Percentiles rank a stretch among this genome's conserved stretches.
phyloP scores from a whole-genome alignment of 108 stramenopile species.

The Stephanodiscus triporus region DNA sequence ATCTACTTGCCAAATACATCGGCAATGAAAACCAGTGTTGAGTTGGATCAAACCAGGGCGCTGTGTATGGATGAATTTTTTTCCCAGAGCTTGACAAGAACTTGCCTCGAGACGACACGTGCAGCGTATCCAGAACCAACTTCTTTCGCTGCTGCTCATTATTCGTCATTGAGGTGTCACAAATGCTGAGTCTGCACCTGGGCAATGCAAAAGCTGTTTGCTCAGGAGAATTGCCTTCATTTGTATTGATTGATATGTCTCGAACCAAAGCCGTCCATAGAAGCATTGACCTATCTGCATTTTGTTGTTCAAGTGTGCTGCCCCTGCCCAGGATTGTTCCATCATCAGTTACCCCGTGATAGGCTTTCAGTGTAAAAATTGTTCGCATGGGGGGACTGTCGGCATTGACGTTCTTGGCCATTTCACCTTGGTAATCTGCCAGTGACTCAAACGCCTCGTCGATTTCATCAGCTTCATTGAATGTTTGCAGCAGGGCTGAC shows the following conservation, averaged over 20 bases:
- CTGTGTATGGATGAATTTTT: conserved; percentile 5
- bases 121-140: conserved; percentile 23
- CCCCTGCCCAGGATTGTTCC: conserved; percentile 18
- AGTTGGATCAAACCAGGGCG: conserved; percentile 75
- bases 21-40: conserved; percentile 77
- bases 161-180: neutral
- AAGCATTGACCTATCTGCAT: conserved; percentile 29
- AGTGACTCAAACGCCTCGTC: conserved; percentile 21
- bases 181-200: conserved; percentile 17
- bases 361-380: conserved; percentile 2
- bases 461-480: conserved; percentile 35
- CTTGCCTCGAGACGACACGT: conserved; percentile 33
- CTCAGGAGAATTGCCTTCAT: neutral
- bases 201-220: conserved; percentile 5
- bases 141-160: conserved; percentile 9
- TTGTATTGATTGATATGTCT: conserved; percentile 17
- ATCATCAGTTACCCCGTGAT: conserved; percentile 10
- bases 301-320: conserved; percentile 25
- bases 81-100: conserved; percentile 20
- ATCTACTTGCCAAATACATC: conserved; percentile 77
- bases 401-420: neutral
- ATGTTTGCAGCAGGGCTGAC: conserved; percentile 31
- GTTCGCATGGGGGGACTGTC: neutral
- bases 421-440: neutral
- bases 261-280: conserved; percentile 21